Percentiles rank a stretch among this genome's conserved stretches.
Evolutionary conservation across 768 basidiomycete genomes (phyloP).

Genomic region (Sporobolomyces roseus): DNA sequence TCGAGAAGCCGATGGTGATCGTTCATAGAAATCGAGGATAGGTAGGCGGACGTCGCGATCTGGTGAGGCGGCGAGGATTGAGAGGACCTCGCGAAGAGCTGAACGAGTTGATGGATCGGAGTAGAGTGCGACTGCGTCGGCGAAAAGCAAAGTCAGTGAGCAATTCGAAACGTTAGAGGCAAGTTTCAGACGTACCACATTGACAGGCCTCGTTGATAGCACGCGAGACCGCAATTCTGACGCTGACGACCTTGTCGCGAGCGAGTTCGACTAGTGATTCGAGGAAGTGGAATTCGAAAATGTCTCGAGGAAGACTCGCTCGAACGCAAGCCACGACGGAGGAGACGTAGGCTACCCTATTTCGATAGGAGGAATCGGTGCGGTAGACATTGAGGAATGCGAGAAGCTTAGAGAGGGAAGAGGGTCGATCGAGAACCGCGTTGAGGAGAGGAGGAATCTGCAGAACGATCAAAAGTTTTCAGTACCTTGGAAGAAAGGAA

Average conservation of each 20-base stretch:
- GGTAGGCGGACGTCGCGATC: constrained; percentile 27
- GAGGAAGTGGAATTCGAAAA: constrained; percentile 55
- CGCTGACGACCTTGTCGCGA: constrained; percentile 69
- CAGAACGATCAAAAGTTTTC: not conserved
- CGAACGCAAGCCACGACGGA: constrained; percentile 65
- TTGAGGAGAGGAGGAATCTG: constrained; percentile 36
- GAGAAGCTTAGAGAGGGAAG: constrained; percentile 36
- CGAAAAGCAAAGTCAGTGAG: too few relatives aligned
- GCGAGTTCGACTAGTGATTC: constrained; percentile 58
- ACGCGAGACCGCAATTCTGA: constrained; percentile 79
- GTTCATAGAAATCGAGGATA: constrained; percentile 11
- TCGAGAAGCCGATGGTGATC: not conserved
- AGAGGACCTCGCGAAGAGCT: constrained; percentile 17
- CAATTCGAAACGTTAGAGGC: not conserved
- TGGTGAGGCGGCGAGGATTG: constrained; percentile 3
- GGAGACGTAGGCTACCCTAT: constrained; percentile 61
- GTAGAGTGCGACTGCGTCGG: constrained; percentile 26
- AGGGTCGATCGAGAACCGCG: constrained; percentile 42
- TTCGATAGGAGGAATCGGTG: constrained; percentile 29
- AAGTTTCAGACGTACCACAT: constrained; percentile 34
- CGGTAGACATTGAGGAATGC: constrained; percentile 28
- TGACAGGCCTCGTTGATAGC: constrained; percentile 55
- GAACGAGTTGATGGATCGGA: constrained; percentile 11
- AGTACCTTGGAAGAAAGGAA: constrained; percentile 29
- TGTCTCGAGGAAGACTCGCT: constrained; percentile 52